Base-by-base conservation (phyloP, 495 filamentous ascomycete species). In the Usnea hakonensis region DNA sequence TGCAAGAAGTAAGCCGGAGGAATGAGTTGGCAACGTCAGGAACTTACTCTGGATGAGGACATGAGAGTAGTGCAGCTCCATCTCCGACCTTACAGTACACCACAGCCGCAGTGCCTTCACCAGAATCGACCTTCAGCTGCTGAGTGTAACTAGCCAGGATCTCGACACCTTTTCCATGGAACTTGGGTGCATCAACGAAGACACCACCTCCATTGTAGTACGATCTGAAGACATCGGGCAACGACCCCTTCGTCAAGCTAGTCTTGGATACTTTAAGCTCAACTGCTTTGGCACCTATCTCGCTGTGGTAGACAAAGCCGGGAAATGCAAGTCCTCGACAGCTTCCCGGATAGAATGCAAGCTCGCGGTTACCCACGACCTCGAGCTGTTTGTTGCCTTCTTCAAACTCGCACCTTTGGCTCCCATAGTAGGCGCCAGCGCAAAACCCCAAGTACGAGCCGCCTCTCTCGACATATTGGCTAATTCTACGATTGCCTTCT, bases 181-280 rank as follows among this genome's bases (percentile, higher is more conserved):
- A 79, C 53, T 80, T 78, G 2, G 80, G 78, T 21, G 89, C 87
- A 75, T 94, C 86, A 13, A 95, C 87, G 78, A 96, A 98, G n/a
- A 95, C 85, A 13, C 95, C 92, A 3, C 94, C 94, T 5, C 94
- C 94, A 73, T 98, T 98, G 71, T 93, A 96, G 70, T 98, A 98
- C 14, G 83, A 86, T 50, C 78, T 77, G 67, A 97, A 91, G 0
- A 74, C 76, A 3, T 84, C 79, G 1, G 85, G 87, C 9, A 89
- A 73, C n/a, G 75, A 64, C 1, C 73, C 77, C 16, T 71, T 68
- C n/a, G 72, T 70, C 59, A 94, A 82, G 1, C 76, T 77, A 14
- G 75, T 78, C 69, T 86, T 88, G 32, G 81, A 77, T 35, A 93
- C 86, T 62, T 77, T 77, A 23, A 98, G 65, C 56, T 82, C 80